phyloP scores from a whole-genome alignment of 164 flowering plant species.

The Chimonanthus praecox region DNA sequence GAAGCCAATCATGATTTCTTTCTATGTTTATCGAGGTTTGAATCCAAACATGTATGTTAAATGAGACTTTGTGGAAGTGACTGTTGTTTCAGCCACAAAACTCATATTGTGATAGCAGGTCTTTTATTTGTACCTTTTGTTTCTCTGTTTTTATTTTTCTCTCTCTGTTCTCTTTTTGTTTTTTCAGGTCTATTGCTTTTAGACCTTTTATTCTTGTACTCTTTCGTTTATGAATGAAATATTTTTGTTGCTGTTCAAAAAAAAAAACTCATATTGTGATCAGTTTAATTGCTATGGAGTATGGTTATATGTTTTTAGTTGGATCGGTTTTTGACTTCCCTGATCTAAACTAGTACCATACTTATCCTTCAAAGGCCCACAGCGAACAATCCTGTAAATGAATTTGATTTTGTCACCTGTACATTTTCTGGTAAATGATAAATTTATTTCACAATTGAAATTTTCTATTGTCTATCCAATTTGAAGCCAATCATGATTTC shows the following conservation, averaged over 20 bases:
- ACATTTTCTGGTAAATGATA: not conserved
- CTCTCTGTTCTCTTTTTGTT: too few relatives aligned
- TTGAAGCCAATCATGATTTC: not conserved
- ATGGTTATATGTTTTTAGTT: too few relatives aligned
- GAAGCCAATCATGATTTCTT: not conserved
- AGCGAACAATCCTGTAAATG: too few relatives aligned
- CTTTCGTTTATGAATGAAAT: too few relatives aligned
- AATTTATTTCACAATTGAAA: not conserved
- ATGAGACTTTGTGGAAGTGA: not conserved
- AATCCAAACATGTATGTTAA: not conserved
- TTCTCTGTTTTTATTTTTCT: too few relatives aligned
- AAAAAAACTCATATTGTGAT: too few relatives aligned
- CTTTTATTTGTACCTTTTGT: not conserved
- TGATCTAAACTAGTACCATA: too few relatives aligned
- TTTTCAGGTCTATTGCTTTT: too few relatives aligned
- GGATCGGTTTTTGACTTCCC: too few relatives aligned
- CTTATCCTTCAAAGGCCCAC: not conserved
- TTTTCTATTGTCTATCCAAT: not conserved
- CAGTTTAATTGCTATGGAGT: too few relatives aligned
- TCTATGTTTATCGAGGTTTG: not conserved
- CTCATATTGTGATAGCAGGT: not conserved
- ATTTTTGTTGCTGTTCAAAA: too few relatives aligned
- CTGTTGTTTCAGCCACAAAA: not conserved
- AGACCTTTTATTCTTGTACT: too few relatives aligned
- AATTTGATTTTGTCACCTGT: not conserved